A percentile compares a stretch with the other conserved stretches of the same genome.
Evolutionary conservation across 352 stramenopile genomes (phyloP).

Genomic region (Blastocystis sp.): DNA sequence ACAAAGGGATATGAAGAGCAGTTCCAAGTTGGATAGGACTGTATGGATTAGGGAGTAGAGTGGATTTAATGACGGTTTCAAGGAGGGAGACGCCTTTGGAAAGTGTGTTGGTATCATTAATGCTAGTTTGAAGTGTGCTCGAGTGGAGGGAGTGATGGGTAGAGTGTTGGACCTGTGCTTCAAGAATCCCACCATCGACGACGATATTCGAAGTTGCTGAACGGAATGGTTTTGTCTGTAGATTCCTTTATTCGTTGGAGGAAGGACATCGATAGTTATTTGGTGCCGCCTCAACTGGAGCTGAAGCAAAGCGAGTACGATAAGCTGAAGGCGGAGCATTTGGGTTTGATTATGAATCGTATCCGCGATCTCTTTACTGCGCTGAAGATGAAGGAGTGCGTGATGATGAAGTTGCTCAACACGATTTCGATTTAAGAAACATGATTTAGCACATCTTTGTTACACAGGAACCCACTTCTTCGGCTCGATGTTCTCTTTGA

Average conservation of each 20-base stretch:
- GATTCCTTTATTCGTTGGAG: slow-evolving; percentile 27
- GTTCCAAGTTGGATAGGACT: background rate
- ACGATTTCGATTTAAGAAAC: slow-evolving; percentile 40
- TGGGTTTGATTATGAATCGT: slow-evolving; percentile 39
- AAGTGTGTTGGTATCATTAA: slow-evolving; percentile 55
- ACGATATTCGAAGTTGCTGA: slow-evolving; percentile 22
- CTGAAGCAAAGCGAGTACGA: slow-evolving; percentile 44
- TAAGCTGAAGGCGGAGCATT: slow-evolving; percentile 17
- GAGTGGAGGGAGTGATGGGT: background rate
- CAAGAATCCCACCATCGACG: slow-evolving; percentile 42
- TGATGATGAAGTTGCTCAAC: slow-evolving; percentile 38
- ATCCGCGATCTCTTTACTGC: slow-evolving; percentile 34
- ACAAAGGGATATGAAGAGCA: slow-evolving; percentile 24
- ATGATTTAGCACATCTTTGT: background rate
- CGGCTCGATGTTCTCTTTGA: slow-evolving; percentile 19
- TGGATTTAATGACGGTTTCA: slow-evolving; percentile 38
- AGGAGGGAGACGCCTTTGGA: slow-evolving; percentile 54
- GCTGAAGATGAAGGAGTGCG: slow-evolving; percentile 58
- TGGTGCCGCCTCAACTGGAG: slow-evolving; percentile 31
- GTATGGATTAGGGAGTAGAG: background rate
- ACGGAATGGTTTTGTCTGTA: background rate
- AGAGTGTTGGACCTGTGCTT: slow-evolving; percentile 46
- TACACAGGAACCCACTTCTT: slow-evolving; percentile 2
- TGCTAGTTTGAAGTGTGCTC: slow-evolving; percentile 29
- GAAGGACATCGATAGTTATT: slow-evolving; percentile 31